Evolutionary conservation across 768 basidiomycete species (phyloP), one percentile per base, ranked within the genome.

Genomic region (Suillus subluteus): DNA sequence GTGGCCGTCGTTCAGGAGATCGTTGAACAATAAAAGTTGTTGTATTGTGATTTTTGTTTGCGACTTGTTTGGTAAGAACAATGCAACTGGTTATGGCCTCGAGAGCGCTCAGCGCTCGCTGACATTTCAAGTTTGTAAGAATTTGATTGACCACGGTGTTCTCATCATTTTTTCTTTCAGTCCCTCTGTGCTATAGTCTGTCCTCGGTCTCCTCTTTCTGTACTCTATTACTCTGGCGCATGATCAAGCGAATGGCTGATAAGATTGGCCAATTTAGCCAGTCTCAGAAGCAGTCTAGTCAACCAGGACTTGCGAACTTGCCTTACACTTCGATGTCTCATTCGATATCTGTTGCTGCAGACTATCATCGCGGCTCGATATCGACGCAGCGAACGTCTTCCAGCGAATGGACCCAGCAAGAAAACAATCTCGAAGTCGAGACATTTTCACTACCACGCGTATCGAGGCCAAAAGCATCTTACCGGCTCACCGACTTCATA

Each of bases 401-500:
- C 55, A 85, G 87, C 59, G 84, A 82, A 58, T 82, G 79, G 76
- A 84, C 84, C 74, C 79, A 79, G 63, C 78, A 74, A 48, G 75
- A 78, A 43, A 79, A 81, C 69, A 78, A 75, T 62, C 68, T 80
- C 72, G 78, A 80, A 54, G 74, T 79, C 11, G 78, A 78, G 32
- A 73, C 79, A 18, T 73, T 79, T 50, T 68, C 70, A n/a, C 70
- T 78, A 7, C 76, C 80, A 16, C 74, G 78, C 32, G 75, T 80
- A 56, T 71, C 82, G 52, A 79, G 88, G 65, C 83, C 85, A 16
- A 89, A 87, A 70, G 91, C 88, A 32, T 83, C 83, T 21, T 95
- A 94, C 77, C 85, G 87, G 37, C 84, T 95, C 26, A 71, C 82
- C 52, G 94, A 95, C 74, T 95, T 95, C 69, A 85, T 88, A 69